These are phyloP conservation scores for Kodamaea laetipori DNA, from an alignment of 805 yeast genomes.

Conservation along the genomic window DNA sequence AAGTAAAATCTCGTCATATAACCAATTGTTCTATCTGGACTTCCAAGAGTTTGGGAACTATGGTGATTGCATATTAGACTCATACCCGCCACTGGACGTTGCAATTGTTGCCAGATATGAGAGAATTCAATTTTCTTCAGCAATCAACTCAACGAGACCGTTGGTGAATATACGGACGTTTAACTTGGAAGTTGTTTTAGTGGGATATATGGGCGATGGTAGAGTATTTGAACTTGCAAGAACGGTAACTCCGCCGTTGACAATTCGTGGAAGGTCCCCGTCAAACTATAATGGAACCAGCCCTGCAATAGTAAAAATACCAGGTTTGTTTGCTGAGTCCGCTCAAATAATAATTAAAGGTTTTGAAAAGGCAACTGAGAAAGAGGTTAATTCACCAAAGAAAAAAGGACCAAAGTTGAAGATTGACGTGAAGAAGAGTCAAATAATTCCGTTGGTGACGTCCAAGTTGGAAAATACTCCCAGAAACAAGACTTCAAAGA, in stretches of 20 bases:
- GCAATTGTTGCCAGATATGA: slow-evolving; percentile 26
- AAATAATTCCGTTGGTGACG: neutral
- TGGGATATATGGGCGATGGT: slow-evolving; percentile 18
- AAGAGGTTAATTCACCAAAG: slow-evolving; percentile 4
- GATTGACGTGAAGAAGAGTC: neutral
- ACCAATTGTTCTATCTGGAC: slow-evolving; percentile 21
- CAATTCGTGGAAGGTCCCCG: slow-evolving; percentile 67
- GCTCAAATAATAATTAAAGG: too few species aligned
- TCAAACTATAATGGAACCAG: slow-evolving; percentile 38
- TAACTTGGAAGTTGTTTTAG: slow-evolving; percentile 20
- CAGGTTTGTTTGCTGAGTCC: too few species aligned
- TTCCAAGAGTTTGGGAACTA: slow-evolving; percentile 4
- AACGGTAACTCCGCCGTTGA: slow-evolving; percentile 57
- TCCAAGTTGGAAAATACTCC: neutral
- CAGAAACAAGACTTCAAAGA: too few species aligned
- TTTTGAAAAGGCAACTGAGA: too few species aligned
- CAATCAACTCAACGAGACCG: slow-evolving; percentile 7
- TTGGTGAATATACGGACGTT: slow-evolving; percentile 17
- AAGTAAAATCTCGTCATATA: slow-evolving; percentile 20
- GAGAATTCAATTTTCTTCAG: slow-evolving; percentile 24
- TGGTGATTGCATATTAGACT: slow-evolving; percentile 8
- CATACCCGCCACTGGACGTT: slow-evolving; percentile 11
- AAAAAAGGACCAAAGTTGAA: slow-evolving; percentile 7
- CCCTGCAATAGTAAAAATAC: too few species aligned
- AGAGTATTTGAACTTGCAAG: slow-evolving; percentile 19